Base-by-base conservation (phyloP, 2,329 filamentous ascomycete genomes). In the Microcyclospora tardicrescens region DNA sequence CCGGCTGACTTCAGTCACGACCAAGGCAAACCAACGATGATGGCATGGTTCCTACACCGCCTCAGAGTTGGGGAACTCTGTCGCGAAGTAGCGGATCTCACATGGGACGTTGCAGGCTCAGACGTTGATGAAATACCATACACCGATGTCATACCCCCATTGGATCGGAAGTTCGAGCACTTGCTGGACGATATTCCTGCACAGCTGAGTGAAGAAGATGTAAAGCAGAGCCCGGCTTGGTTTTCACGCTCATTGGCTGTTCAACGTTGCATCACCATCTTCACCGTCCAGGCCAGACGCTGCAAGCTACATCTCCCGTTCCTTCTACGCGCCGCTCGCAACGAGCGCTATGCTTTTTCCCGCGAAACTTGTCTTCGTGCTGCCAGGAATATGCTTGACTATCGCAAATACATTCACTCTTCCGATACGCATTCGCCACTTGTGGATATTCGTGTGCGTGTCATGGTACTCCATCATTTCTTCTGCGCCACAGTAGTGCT, bases 21-120 rank as follows among this genome's bases (percentile, higher is more conserved):
- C 1, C 36, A 56, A 0, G 52, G 54, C 2, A 52, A 59, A 11
- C 63, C 64, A 8, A 68, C 66, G 0, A 49, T 52, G 10, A 67
- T 66, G 61, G 63, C 63, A 6, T 70, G 67, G 40, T 62, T 60
- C 16, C 48, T 68, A 5, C 54, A 62, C 28, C 59, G 66, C 0
- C 52, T 66, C n/a, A 59, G 57, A 19, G 47, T 69, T 9, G 60
- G 59, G 11, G 52, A 59, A 28, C 46, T 63, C 3, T 65, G 61
- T 33, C 59, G 65, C 2, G 51, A 57, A 6, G 57, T 67, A 2
- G 53, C 63, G 2, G 66, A 70, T 35, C 13, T 41, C 11, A 16
- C 47, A 12, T 49, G 35, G 45, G 43, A 50, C 2, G 52, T 55
- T 5, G 39, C 55, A 9, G 37, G 35, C 9, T 30, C 19, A 5